Percentiles rank a stretch among this genome's conserved stretches.
phyloP scores from a whole-genome alignment of 306 rosid species.

The Morella rubra region DNA sequence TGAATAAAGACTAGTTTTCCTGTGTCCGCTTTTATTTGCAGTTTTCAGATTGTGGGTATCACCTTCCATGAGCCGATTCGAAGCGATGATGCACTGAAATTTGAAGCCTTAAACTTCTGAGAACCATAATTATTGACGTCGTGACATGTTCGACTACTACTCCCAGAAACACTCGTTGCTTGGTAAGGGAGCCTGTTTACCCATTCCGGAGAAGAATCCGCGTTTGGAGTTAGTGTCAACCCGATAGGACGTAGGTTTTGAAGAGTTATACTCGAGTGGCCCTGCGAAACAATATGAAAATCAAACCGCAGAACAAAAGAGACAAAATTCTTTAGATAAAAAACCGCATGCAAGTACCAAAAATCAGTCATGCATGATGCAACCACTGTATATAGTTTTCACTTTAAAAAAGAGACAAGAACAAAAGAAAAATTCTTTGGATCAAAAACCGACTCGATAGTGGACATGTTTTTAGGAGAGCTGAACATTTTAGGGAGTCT shows the following conservation, averaged over 20 bases:
- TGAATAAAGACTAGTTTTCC: not conserved
- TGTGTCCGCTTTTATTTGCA: not conserved
- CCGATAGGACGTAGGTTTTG: slow-evolving; percentile 28
- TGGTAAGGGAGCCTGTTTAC: not conserved
- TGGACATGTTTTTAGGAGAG: too few species aligned
- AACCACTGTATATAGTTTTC: too few species aligned
- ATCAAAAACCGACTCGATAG: too few species aligned
- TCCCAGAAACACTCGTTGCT: not conserved
- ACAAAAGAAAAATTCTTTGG: too few species aligned
- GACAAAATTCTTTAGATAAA: too few species aligned
- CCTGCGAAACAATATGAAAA: slow-evolving; percentile 3
- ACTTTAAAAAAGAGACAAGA: too few species aligned
- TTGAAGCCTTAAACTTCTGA: slow-evolving; percentile 43
- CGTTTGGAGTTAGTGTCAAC: slow-evolving; percentile 25
- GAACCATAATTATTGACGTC: not conserved
- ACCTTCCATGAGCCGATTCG: slow-evolving; percentile 51
- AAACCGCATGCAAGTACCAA: too few species aligned
- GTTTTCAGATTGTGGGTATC: not conserved
- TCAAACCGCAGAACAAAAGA: too few species aligned
- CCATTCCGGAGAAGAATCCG: slow-evolving; percentile 18
- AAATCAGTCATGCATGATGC: too few species aligned
- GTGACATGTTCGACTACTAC: not conserved
- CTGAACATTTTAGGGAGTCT: too few species aligned
- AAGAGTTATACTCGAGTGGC: slow-evolving; percentile 4
- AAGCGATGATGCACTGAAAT: slow-evolving; percentile 28